Evolutionary conservation across 225 moss, liverwort and hornwort genomes (phyloP).

Genomic region (Physcomitrellopsis africana): DNA sequence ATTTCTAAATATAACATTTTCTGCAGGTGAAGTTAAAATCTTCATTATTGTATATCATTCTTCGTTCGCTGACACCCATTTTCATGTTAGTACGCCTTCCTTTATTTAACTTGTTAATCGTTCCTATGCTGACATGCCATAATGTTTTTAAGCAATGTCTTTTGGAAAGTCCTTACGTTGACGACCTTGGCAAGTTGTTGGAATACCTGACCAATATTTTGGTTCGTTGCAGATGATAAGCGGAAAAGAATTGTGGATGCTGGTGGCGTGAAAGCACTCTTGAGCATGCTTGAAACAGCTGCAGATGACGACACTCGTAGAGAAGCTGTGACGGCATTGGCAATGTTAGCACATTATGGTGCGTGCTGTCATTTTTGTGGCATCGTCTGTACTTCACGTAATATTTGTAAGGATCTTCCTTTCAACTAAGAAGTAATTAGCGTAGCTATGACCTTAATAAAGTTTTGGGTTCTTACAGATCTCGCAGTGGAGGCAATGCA

Average conservation of each 20-base stretch:
- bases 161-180: background rate
- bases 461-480: conserved; percentile 47
- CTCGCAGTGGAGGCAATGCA: conserved; percentile 84
- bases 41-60: background rate
- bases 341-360: conserved; percentile 75
- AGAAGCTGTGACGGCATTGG: conserved; percentile 89
- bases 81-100: background rate
- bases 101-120: background rate
- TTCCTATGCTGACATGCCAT: background rate
- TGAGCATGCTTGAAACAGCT: conserved; percentile 81
- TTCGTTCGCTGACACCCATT: background rate
- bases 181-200: background rate
- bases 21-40: background rate
- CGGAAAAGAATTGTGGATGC: conserved; percentile 86
- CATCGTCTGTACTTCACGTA: background rate
- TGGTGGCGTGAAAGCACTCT: conserved; percentile 75
- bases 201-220: conserved; percentile 23
- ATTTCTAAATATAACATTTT: background rate
- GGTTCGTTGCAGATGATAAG: conserved; percentile 67
- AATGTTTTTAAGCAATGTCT: background rate
- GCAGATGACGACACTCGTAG: conserved; percentile 79
- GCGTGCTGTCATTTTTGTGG: conserved; percentile 19
- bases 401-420: conserved; percentile 9
- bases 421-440: background rate
- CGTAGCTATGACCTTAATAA: conserved; percentile 8